Base-by-base conservation (phyloP, 1,284 basidiomycete genomes). In the Fomitopsis betulina region DNA sequence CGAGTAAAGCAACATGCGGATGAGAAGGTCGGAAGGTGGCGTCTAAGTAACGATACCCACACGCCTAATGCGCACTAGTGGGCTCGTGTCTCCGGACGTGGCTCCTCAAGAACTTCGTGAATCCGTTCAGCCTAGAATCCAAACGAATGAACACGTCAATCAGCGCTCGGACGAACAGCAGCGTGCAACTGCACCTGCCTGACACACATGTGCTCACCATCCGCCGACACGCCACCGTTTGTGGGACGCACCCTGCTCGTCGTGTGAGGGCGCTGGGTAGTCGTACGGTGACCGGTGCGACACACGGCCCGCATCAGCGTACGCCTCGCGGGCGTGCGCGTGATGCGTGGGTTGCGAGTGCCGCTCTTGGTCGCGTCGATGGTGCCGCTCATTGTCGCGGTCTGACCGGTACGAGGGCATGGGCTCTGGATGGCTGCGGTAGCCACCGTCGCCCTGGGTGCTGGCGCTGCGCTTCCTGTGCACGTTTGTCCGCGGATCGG, bases 171-270 rank as follows among this genome's bases (percentile, higher is more conserved):
- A 54, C 23, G 9, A 13, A 15, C 19, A 35, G 57, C 56, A 53
- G 37, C 56, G 17, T 25, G 19, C n/a, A 12, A 17, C 50, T 19
- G 57, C 23, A 45, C 50, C 51, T 40, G 50, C 30, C 25, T 49
- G 50, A 21, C n/a, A 30, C 47, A 32, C 21, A 32, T 19, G 47
- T 33, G 58, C 55, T 60, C 55, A 60, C 58, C 58, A 60, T 60
- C 58, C 58, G 43, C 54, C 58, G 35, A 50, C 54, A 39, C 42
- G 53, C 58, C 43, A 33, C 45, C 42, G 53, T 19, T 54, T 27
- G 21, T 58, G 37, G 19, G 13, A 13, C 12, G 45, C 45, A 25
- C 27, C 53, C 21, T 19, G 19, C 53, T 25, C 50, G 38, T 56
- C 45, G 39, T 5, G 25, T 33, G 21, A 9, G 23, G 33, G n/a